Base-by-base conservation (phyloP, 306 rosid species). In the Prunus mongolica region DNA sequence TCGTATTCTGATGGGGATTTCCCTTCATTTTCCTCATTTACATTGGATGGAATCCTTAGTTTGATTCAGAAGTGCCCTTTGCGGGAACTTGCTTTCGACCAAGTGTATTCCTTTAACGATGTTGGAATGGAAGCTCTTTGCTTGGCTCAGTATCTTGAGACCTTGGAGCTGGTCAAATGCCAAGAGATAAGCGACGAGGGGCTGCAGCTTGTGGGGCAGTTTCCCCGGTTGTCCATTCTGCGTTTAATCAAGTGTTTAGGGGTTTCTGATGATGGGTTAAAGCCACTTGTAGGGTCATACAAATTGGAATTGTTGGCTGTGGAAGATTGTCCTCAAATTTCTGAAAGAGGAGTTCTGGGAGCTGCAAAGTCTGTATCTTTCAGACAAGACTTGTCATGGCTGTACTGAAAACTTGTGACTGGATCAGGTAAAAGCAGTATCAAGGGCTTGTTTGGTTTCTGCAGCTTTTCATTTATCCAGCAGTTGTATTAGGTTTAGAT, bases 111-210 rank as follows among this genome's bases (percentile, higher is more conserved):
- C 79, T 93, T 93, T 84, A 87, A 90, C 24, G 97, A 93, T 69
- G 9, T 69, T 60, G 98, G 97, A 15, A 88, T 93, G 98, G 94
- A 90, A 83, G 89, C 96, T 49, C 97, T 93, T 78, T 91, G 93
- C 91, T 55, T 68, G 2, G 91, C 93, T 44, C 87, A 82, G 46
- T 73, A 82, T 87, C 94, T 93, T 20, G 90, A 93, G 80, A 83
- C 86, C 10, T 88, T 93, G 72, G 97, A 87, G 82, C 97, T 93
- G 38, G 89, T 81, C 30, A 85, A 88, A 61, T 93, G 97, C 83
- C 98, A 90, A 80, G 96, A 91, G 85, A 90, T 93, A 30, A 91
- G 87, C 57, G 98, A 93, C 71, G 93, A 91, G 57, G 97, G 97
- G 65, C 78, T 93, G 78, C 97, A 90, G 85, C 97, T 90, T 12